Evolutionary conservation across 2,329 filamentous ascomycete species (phyloP), one percentile per base, ranked within the genome.

Genomic region (Fusarium sp.): DNA sequence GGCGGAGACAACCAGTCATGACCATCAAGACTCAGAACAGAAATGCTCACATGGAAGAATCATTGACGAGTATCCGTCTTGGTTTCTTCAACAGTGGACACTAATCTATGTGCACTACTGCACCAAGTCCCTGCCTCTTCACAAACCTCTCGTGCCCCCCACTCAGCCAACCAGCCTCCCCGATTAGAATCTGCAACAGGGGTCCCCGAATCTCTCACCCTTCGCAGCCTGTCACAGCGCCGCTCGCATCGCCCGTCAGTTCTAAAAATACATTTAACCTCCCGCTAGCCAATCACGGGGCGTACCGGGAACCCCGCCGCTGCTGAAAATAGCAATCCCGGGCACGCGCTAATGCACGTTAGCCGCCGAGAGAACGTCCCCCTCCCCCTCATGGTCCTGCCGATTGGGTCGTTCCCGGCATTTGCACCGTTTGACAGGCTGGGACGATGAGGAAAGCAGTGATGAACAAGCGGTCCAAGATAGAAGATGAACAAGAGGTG

Each of bases 261-360:
- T 75, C 69, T 75, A 75, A 70, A 75, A 65, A 75, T 75, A 75
- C 22, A 16, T 45, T 63, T 63, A 47, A 47, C 56, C 61, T 63
- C 22, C 8, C 4, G 2, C 4, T 14, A 31, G 9, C 75, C 75
- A 77, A 77, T 77, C 45, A 67, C 1, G n/a, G 35, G 5, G 3
- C 27, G 33, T 62, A n/a, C 27, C 38, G 13, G 6, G 14, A 58
- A 20, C 72, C 71, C 76, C 71, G 63, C 66, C 11, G 22, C 22
- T 25, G 27, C 65, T 50, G 29, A 63, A 78, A 75, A 74, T 76
- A 78, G 74, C 29, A 71, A 42, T 56, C 57, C 36, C 59, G 59
- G 14, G 62, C 58, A 50, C 45, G 22, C 71, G 56, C 77, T 78
- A 78, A 73, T 78, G 77, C 74, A 69, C 38, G 71, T 72, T 78